phyloP scores from a whole-genome alignment of 352 stramenopile species.

The Pseudoperonospora humuli region DNA sequence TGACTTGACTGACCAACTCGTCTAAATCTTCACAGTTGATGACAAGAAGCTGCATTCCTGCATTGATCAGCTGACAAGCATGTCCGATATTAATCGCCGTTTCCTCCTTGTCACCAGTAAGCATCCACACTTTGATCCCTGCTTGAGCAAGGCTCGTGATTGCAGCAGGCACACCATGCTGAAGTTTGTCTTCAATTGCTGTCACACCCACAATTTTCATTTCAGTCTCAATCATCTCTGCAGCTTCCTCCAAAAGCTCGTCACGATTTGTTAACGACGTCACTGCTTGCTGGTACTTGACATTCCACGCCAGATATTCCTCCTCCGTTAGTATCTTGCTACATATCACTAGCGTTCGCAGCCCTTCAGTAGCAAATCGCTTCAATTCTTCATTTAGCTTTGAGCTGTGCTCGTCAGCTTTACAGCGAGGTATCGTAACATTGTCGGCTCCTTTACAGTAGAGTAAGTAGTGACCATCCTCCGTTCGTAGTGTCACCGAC shows the following conservation, averaged over 20 bases:
- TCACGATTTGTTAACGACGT: no score
- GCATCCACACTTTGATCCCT: slow-evolving; percentile 93
- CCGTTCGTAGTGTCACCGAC: slow-evolving; percentile 55
- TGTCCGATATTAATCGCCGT: slow-evolving; percentile 94
- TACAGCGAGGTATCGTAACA: slow-evolving; percentile 80
- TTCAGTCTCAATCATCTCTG: slow-evolving; percentile 70
- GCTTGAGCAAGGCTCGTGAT: slow-evolving; percentile 73
- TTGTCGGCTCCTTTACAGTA: slow-evolving; percentile 91
- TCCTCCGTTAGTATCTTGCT: no score
- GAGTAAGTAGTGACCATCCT: slow-evolving; percentile 44
- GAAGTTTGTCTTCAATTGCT: slow-evolving; percentile 90
- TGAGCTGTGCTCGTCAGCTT: slow-evolving; percentile 47
- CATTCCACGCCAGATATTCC: slow-evolving; percentile 65
- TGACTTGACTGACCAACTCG: slow-evolving; percentile 55
- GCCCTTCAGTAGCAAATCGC: slow-evolving; percentile 69
- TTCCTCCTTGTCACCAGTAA: slow-evolving; percentile 94
- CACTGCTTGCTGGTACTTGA: no score
- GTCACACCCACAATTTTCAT: slow-evolving; percentile 84
- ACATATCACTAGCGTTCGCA: slow-evolving; percentile 82
- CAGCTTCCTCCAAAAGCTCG: slow-evolving; percentile 75
- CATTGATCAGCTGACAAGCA: slow-evolving; percentile 77
- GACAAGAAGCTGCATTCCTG: slow-evolving; percentile 80
- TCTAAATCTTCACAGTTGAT: slow-evolving; percentile 63
- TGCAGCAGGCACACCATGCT: slow-evolving; percentile 87
- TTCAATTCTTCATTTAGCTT: slow-evolving; percentile 81